Conservation (phyloP, 2,329 filamentous ascomycete species). For the Diaporthe sp. region DNA sequence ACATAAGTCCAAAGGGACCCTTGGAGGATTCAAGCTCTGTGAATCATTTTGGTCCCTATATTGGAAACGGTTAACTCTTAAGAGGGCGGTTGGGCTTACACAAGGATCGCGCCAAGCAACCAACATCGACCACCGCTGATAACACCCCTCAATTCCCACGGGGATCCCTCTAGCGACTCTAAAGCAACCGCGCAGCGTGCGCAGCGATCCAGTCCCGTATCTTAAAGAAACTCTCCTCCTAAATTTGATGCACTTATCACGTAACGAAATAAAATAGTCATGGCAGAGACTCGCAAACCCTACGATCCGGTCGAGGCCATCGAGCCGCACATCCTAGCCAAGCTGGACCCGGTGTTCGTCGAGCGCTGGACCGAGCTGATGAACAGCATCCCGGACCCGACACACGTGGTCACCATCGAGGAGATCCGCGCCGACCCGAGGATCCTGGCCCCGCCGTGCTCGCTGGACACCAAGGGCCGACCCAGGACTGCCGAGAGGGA, state of each 20-base stretch:
- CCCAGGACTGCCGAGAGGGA: slow-evolving; percentile 46
- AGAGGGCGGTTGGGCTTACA: neutral
- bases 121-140: neutral
- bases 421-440: slow-evolving; percentile 48
- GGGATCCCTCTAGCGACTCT: neutral
- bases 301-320: slow-evolving; percentile 43
- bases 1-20: neutral
- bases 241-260: too few relatives aligned
- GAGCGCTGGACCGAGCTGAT: slow-evolving; percentile 44
- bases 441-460: slow-evolving; percentile 44
- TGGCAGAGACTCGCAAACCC: neutral
- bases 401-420: slow-evolving; percentile 45
- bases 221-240: rapidly evolving
- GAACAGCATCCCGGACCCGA: slow-evolving; percentile 40
- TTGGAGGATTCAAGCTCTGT: neutral
- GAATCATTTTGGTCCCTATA: neutral
- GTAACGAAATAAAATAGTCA: neutral
- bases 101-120: neutral
- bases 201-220: neutral
- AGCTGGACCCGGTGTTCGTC: slow-evolving; percentile 50
- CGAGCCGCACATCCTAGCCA: slow-evolving; percentile 43
- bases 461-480: slow-evolving; percentile 46
- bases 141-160: neutral
- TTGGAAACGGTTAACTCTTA: neutral
- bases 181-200: too few relatives aligned